A percentile compares a stretch with the other conserved stretches of the same genome.
Evolutionary conservation across 2,329 filamentous ascomycete genomes (phyloP).

Genomic region (Piedraia hortae): DNA sequence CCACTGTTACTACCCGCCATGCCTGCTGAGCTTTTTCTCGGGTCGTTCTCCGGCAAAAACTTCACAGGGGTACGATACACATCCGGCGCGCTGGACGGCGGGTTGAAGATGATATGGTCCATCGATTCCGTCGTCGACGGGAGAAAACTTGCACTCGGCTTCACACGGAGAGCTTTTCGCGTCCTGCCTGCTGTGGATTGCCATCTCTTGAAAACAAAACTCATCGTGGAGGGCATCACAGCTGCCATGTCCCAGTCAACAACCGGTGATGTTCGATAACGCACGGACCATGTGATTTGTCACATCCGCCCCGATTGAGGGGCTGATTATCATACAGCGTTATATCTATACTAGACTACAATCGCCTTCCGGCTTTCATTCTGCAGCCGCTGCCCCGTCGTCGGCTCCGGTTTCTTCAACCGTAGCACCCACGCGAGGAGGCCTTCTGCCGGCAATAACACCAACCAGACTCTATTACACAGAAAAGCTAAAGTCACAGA

Average conservation of each 20-base stretch:
- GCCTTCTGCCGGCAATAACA: conserved; percentile 25
- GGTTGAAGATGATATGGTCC: conserved; percentile 37
- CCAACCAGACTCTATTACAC: conserved; percentile 23
- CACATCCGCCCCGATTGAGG: too few relatives aligned
- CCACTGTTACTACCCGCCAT: too few relatives aligned
- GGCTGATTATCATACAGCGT: too few relatives aligned
- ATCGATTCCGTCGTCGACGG: conserved; percentile 12
- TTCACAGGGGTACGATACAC: conserved; percentile 36
- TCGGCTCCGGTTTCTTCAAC: conserved; percentile 27
- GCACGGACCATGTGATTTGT: too few relatives aligned
- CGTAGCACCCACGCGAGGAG: conserved; percentile 21
- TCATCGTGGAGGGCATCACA: too few relatives aligned
- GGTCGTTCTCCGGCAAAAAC: conserved; percentile 33
- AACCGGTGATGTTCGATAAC: too few relatives aligned
- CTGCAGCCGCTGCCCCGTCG: conserved; percentile 19
- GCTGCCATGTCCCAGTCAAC: too few relatives aligned
- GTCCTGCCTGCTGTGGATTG: too few relatives aligned
- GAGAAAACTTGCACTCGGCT: conserved; percentile 18
- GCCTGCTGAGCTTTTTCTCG: conserved; percentile 23
- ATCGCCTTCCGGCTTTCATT: too few relatives aligned
- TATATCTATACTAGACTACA: too few relatives aligned
- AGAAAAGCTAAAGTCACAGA: conserved; percentile 22
- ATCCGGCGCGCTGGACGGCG: conserved; percentile 33
- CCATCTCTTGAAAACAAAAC: too few relatives aligned
- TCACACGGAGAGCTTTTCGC: conserved; percentile 19